Evolutionary conservation across 768 basidiomycete genomes (phyloP), one percentile per base, ranked within the genome.

Genomic region (Auricularia sp.): DNA sequence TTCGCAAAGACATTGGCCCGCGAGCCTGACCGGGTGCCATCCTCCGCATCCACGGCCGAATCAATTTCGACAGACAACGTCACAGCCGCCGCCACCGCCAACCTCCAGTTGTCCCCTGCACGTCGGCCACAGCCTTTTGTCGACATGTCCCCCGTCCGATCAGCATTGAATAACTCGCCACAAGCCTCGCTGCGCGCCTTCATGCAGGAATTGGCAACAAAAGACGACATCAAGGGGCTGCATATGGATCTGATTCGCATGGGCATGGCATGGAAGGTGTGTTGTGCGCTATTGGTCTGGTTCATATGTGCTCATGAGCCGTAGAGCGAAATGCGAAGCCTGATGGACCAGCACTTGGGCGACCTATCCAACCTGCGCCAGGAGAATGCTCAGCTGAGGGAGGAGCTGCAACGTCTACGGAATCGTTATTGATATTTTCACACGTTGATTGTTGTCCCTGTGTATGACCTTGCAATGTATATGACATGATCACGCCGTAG

Each of bases 211-310:
- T 10, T 59, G 8, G 56, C 56, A 10, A 85, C 83, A 29, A 81
- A 82, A 69, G 78, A 82, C n/a, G 86, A 90, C 78, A 83, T 90
- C 81, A 81, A 82, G 72, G 88, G 87, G 2, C 75, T 91, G 64
- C 90, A 92, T 73, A 70, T 92, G 66, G 89, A 92, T 70, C 70
- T 90, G 65, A 77, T 92, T 42, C 79, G 82, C 64, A 85, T 90
- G 85, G 87, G 88, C 1, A 75, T 86, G 39, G 81, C 81, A 33
- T 88, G 86, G 87, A 83, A 83, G 68, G 67, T 68, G 37, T 18
- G 65, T 29, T 29, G 16, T 13, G 6, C 47, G 18, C 37, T 35
- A 13, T 34, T 3, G 7, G 29, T 64, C 13, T 45, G 58, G 36
- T 24, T 47, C 21, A 64, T 29, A 14, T 8, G n/a, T 6, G 29